These are phyloP conservation scores for Talaromyces stipitatus DNA, from an alignment of 495 filamentous ascomycete genomes.

Conservation along the genomic window DNA sequence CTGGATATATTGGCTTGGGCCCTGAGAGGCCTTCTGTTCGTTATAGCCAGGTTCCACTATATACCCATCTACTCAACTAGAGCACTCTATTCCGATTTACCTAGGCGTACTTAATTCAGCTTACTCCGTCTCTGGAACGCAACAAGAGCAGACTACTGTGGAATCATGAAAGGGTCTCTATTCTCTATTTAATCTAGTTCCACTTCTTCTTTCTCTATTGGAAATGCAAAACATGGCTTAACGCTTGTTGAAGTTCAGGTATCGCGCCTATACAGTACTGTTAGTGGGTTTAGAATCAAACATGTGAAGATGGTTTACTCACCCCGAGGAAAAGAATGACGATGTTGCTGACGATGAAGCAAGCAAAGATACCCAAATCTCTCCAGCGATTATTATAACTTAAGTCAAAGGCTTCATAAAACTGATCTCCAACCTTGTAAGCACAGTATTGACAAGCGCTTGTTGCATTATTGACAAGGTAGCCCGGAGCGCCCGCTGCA, in stretches of 20 bases:
- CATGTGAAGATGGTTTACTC: slow-evolving; percentile 6
- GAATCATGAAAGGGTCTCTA: too few species aligned
- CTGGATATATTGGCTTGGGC: too few species aligned
- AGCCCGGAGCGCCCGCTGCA: slow-evolving; percentile 52
- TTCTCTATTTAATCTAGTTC: background rate
- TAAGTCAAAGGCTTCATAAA: slow-evolving; percentile 58
- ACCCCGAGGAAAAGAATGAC: slow-evolving; percentile 62
- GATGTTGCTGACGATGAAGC: slow-evolving; percentile 36
- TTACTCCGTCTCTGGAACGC: too few species aligned
- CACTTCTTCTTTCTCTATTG: background rate
- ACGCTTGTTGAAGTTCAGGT: slow-evolving; percentile 57
- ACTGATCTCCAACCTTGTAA: slow-evolving; percentile 58
- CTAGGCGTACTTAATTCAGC: too few species aligned
- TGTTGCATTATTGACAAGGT: slow-evolving; percentile 51
- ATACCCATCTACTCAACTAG: too few species aligned
- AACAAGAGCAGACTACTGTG: too few species aligned
- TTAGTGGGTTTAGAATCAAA: slow-evolving; percentile 15
- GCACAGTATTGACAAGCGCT: slow-evolving; percentile 69
- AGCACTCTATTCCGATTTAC: too few species aligned
- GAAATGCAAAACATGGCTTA: slow-evolving; percentile 23
- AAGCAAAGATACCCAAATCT: slow-evolving; percentile 68
- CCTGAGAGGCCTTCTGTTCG: too few species aligned
- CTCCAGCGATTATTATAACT: slow-evolving; percentile 63
- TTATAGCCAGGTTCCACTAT: too few species aligned
- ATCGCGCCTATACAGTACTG: slow-evolving; percentile 41